Conservation (phyloP, 805 yeast species). For the Millerozyma acaciae region DNA sequence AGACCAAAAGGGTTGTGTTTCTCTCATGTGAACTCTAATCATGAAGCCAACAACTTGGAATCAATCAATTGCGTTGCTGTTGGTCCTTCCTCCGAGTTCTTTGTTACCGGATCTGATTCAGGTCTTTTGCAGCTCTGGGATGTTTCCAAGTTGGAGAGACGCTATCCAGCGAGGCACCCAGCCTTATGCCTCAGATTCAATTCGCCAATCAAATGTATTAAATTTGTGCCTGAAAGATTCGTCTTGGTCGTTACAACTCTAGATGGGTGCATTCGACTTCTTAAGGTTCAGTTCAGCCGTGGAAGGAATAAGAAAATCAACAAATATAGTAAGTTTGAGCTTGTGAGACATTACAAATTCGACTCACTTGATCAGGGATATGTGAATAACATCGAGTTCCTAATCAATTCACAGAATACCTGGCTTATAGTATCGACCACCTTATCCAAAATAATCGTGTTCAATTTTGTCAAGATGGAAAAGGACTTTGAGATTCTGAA, state of each 20-base stretch:
- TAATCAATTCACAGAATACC: slow-evolving; percentile 36
- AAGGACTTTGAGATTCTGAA: slow-evolving; percentile 41
- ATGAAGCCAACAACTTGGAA: slow-evolving; percentile 33
- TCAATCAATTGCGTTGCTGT: slow-evolving; percentile 53
- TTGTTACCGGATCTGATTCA: slow-evolving; percentile 73
- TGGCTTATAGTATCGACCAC: slow-evolving; percentile 52
- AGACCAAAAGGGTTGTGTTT: slow-evolving; percentile 52
- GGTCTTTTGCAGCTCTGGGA: slow-evolving; percentile 83
- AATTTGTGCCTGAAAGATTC: slow-evolving; percentile 50
- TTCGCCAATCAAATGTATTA: slow-evolving; percentile 46
- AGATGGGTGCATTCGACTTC: slow-evolving; percentile 44
- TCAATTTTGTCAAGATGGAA: slow-evolving; percentile 60
- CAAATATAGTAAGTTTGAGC: slow-evolving; percentile 22
- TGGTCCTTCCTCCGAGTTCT: slow-evolving; percentile 59
- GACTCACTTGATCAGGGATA: slow-evolving; percentile 32
- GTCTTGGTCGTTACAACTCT: slow-evolving; percentile 54
- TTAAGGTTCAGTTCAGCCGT: slow-evolving; percentile 29
- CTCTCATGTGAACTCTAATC: slow-evolving; percentile 61
- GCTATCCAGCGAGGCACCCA: slow-evolving; percentile 48
- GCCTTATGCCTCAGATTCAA: slow-evolving; percentile 45
- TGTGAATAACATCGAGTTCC: slow-evolving; percentile 42
- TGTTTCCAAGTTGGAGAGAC: slow-evolving; percentile 55
- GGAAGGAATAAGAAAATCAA: slow-evolving; percentile 30
- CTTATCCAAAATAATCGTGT: slow-evolving; percentile 43
- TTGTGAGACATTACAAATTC: slow-evolving; percentile 42